Evolutionary conservation across 202 grass and related monocot genomes (phyloP).

Genomic region (Setaria viridis): DNA sequence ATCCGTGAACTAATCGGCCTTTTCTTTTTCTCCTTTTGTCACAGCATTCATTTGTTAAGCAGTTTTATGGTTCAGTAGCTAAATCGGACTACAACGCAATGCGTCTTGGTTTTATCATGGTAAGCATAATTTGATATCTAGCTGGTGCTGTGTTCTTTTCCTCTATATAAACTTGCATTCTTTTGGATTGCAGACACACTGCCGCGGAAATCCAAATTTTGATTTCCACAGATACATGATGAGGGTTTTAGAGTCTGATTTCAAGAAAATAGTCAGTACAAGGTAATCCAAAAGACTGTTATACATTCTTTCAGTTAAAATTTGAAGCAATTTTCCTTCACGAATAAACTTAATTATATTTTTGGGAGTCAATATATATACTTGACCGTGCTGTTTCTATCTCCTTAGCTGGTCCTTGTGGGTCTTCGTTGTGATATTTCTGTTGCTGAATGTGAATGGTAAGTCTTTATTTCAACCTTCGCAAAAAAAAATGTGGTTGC

Average conservation of each 20-base stretch:
- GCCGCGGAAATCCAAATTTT: conserved; percentile 62
- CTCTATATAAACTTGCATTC: not conserved
- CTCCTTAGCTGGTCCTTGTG: conserved; percentile 71
- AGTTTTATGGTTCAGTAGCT: conserved; percentile 76
- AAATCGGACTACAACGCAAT: conserved; percentile 79
- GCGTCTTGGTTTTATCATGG: conserved; percentile 90
- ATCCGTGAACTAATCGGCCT: conserved; percentile 18
- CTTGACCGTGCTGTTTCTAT: not conserved
- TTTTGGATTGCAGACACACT: conserved; percentile 67
- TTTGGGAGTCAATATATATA: not conserved
- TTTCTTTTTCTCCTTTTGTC: conserved; percentile 14
- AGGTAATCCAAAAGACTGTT: conserved; percentile 51
- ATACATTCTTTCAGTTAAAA: not conserved
- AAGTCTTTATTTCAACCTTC: conserved; percentile 26
- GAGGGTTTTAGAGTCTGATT: conserved; percentile 77
- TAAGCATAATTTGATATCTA: conserved; percentile 46
- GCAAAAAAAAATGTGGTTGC: conserved; percentile 1
- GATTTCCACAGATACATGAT: conserved; percentile 88
- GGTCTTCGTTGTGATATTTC: conserved; percentile 78
- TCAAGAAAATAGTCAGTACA: conserved; percentile 83
- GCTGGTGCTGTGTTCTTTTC: not conserved
- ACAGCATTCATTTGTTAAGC: conserved; percentile 88
- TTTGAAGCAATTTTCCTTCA: conserved; percentile 12
- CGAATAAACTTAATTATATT: conserved; percentile 9
- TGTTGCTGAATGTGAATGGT: conserved; percentile 84